Base-by-base conservation (phyloP, 495 filamentous ascomycete genomes). In the Penicillium steckii region DNA sequence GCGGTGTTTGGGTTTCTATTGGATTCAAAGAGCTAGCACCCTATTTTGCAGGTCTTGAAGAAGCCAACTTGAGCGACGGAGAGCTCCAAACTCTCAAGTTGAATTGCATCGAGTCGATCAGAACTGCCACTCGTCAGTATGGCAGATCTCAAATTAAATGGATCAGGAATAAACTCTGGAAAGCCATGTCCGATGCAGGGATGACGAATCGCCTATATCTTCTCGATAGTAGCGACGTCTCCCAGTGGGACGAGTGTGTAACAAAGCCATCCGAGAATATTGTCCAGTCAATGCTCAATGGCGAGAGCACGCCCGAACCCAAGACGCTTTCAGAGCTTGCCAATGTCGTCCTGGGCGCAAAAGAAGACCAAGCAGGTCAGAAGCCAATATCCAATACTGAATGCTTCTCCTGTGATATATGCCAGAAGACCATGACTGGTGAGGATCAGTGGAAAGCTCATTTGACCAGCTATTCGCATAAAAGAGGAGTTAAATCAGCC, bases 1-100 rank as follows among this genome's bases (percentile, higher is more conserved):
- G 84, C 24, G 95, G 95, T 3, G 94, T 97, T 12, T 97, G 91
- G 90, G 85, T 94, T 44, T 93, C 91, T 9, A 97, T 99, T 57
- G 95, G 95, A 1, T 96, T 90, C 67, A 95, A 94, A 61, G 90
- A 99, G 66, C 83, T 96, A 65, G 76, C 86, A 44, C 76, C 80
- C 0, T 96, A 89, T 53, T 73, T 92, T 18, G 52, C 73, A 3
- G 80, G 83, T 6, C 53, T 83, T 22, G 56, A 70, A 33, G 53
- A 72, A 8, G 71, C 58, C 2, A 54, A 60, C 0, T 42, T 47
- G 2, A 67, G 62, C 22, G 60, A 69, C 21, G 56, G 68, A 33
- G 72, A 83, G 22, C 57, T 83, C 1, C 64, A 75, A 45, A 53
- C 56, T 0, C 52, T 83, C 45, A 77, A 67, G 41, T 22, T 50